Evolutionary conservation across 1,284 basidiomycete species (phyloP), one percentile per base, ranked within the genome.

Genomic region (Pyrrhoderma lamaoense): DNA sequence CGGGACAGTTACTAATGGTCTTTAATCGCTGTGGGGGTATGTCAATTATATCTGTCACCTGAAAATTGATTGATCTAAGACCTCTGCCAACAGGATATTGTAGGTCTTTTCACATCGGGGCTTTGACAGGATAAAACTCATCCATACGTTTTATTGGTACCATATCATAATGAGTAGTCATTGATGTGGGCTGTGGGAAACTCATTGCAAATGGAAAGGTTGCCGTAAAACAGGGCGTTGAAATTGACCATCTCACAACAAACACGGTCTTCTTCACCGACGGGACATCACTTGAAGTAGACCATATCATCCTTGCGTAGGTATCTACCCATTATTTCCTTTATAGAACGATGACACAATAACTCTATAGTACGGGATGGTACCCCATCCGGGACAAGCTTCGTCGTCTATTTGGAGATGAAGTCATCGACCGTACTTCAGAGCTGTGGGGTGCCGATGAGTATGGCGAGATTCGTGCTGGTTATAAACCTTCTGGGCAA

Each of bases 181-280:
- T 68, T 27, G 72, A 75, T 55, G 68, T 72, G 21, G 74, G 73
- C n/a, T 67, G 65, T 40, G 67, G 67, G 2, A 61, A 69, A 8
- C 52, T 66, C 23, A 63, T 68, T 16, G 54, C 55, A 11, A 53
- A 59, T 13, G 65, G 64, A 2, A 57, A 61, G 39, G 59, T 67
- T 43, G 60, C 63, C 45, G 50, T 67, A 39, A 66, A 65, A 49
- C 59, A 61, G 7, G 65, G 65, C 2, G 59, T 62, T 7, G 66
- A 65, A 49, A 56, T 70, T 21, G 55, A 56, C 8, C 51, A 55
- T 23, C 62, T 67, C 31, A 59, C 54, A 2, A n/a, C 55, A 11
- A 53, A 55, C 31, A 59, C 59, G 7, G 56, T 70, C 4, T 51
- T 65, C n/a, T 66, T 69, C 56, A 59, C 57, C 1, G 68, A 70